Conservation (phyloP, 768 basidiomycete genomes). For the Cubamyces sp. region DNA sequence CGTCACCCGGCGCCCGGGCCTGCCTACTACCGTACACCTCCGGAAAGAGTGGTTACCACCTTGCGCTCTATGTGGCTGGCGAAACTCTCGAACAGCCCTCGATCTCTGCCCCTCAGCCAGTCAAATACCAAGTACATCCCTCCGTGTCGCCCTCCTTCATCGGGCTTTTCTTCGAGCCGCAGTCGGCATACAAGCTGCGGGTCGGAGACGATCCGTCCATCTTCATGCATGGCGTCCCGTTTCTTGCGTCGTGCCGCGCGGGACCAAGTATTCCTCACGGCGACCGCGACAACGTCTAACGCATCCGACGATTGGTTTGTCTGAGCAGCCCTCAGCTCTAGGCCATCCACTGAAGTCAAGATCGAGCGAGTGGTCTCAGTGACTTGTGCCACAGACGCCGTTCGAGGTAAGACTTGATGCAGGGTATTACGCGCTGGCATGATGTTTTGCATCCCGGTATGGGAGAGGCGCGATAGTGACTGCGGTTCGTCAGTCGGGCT, state of each 20-base stretch:
- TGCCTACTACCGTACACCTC: neutral
- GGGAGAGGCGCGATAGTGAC: slow-evolving; percentile 42
- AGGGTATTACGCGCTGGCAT: slow-evolving; percentile 66
- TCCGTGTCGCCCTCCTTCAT: slow-evolving; percentile 17
- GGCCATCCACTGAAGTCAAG: slow-evolving; percentile 40
- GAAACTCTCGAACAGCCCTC: slow-evolving; percentile 67
- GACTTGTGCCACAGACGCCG: slow-evolving; percentile 11
- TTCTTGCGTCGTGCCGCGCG: slow-evolving; percentile 62
- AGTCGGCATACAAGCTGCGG: slow-evolving; percentile 32
- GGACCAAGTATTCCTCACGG: slow-evolving; percentile 65
- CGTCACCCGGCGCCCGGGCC: too few relatives aligned
- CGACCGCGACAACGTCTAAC: slow-evolving; percentile 15
- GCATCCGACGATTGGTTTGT: neutral
- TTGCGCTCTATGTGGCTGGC: slow-evolving; percentile 56
- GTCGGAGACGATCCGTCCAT: neutral
- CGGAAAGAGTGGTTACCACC: neutral
- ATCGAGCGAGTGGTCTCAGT: slow-evolving; percentile 33
- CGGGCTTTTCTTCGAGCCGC: slow-evolving; percentile 22
- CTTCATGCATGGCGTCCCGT: slow-evolving; percentile 20
- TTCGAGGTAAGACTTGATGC: slow-evolving; percentile 40
- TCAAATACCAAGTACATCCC: slow-evolving; percentile 46
- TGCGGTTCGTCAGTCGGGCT: slow-evolving; percentile 21
- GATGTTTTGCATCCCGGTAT: slow-evolving; percentile 50
- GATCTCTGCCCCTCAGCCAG: slow-evolving; percentile 66
- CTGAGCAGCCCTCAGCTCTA: slow-evolving; percentile 13